Evolutionary conservation across 306 rosid genomes (phyloP), one percentile per base, ranked within the genome.

Genomic region (Cotoneaster glaucophyllus): DNA sequence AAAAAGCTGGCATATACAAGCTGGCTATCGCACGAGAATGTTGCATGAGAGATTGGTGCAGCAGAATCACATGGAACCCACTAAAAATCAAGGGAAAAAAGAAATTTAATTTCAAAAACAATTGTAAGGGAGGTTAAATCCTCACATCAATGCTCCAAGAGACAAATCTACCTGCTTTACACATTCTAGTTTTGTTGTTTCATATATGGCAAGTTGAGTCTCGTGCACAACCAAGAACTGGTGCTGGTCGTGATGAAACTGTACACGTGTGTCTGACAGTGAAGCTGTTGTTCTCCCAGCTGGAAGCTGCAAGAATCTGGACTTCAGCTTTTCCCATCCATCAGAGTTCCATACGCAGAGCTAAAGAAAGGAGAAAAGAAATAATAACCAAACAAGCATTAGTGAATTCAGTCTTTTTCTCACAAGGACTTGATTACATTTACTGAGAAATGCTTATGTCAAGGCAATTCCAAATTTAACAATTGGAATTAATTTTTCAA

Each of bases 11-110:
- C 97, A 79, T 88, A 90, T 78, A 95, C 77, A 70, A 95, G 86
- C 87, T 89, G 97, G 81, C 99, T 92, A 86, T 95, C 97, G 48
- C 98, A 94, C 24, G 98, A 94, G 92, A 94, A 94, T 64, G 97
- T 90, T 65, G 97, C 98, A 78, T 93, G 96, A 17, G 98, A 92
- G 78, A 95, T 92, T 52, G 93, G 97, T n/a, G 97, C 97, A 6
- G 89, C 70, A 41, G 96, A 85, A 50, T 94, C 96, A 63, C 91
- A 86, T 58, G 90, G 87, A 79, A 50, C 69, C 97, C 97, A 95
- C 97, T 95, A 68, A 61, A 85, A 77, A 71, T 48, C 77, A 69
- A 79, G 81, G 71, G 58, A 50, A 84, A 52, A 64, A 66, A 59
- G 32, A 54, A 72, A 4, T 28, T 56, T 19, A 43, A 15, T 10